Base-by-base conservation (phyloP, 306 rosid genomes). In the Abrus precatorius region DNA sequence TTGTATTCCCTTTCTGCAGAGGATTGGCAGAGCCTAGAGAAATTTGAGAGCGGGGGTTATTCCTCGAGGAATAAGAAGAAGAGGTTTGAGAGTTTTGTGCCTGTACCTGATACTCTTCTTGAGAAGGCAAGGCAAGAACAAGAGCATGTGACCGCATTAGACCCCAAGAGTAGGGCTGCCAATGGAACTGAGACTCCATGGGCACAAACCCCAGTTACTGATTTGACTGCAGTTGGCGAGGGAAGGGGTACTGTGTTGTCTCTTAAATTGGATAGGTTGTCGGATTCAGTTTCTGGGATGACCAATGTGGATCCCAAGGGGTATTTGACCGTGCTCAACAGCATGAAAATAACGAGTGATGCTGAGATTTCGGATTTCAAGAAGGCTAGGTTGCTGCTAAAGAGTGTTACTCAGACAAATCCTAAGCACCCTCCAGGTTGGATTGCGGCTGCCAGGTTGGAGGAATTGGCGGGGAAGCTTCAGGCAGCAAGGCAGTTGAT, bases 71-170 rank as follows among this genome's bases (percentile, higher is more conserved):
- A 94, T 70, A 94, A 94, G 92, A 94, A 88, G 82, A 90, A 85
- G 89, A 89, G 90, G 83, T 94, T 92, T 48, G 98, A 94, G 85
- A 94, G 98, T 85, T 94, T 88, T 62, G 97, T 90, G 29, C 98
- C 97, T 5, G 92, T 89, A 48, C 98, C 97, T 9, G 97, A 94
- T 86, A 94, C 97, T 0, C 88, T 94, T 5, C 90, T 92, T 12
- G 97, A 94, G 91, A 94, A 92, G 85, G 98, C 98, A 13, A 88
- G 96, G 80, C 96, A 92, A 71, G 98, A 94, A 57, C 81, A 94
- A 76, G 98, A 94, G 86, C 98, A 94, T 80, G 94, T 94, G 12
- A 90, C 93, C 0, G 94, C 96, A 2, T 83, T 94, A 87, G 97
- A 94, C 82, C 98, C 98, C 0, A 94, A 94, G 89, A 94, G 94